A percentile compares a stretch with the other conserved stretches of the same genome.
Evolutionary conservation across 2,329 filamentous ascomycete genomes (phyloP).

Genomic region (Zalaria sp.): DNA sequence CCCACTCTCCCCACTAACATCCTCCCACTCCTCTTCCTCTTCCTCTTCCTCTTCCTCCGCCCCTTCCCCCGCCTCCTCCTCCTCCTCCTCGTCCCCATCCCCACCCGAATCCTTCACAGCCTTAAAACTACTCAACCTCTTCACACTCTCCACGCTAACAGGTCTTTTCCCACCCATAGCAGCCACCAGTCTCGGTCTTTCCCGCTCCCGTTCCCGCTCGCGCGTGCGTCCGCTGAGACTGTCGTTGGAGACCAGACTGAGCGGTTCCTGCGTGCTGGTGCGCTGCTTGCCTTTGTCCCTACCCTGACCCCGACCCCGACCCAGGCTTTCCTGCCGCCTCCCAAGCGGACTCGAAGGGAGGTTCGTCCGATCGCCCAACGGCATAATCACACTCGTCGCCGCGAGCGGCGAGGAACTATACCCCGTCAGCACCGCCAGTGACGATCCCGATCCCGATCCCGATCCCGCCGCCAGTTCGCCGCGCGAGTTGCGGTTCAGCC

Average conservation of each 20-base stretch:
- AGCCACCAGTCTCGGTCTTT: constrained; percentile 7
- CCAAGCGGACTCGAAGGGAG: constrained; percentile 11
- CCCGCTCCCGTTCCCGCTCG: too few relatives aligned
- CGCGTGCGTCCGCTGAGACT: constrained; percentile 17
- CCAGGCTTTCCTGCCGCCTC: constrained; percentile 2
- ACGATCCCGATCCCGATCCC: too few relatives aligned
- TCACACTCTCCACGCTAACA: constrained; percentile 4
- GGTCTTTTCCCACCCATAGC: constrained; percentile 7
- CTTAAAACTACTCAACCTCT: constrained; percentile 14
- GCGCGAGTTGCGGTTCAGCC: constrained; percentile 6
- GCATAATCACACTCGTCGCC: background rate
- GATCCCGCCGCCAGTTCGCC: constrained; percentile 8
- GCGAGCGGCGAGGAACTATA: background rate
- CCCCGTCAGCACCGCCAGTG: background rate
- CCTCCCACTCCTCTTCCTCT: constrained; percentile 6
- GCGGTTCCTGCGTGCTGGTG: constrained; percentile 11
- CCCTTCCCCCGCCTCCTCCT: constrained; percentile 9
- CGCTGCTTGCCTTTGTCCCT: constrained; percentile 1
- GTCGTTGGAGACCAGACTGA: constrained; percentile 14
- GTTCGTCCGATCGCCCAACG: constrained; percentile 3
- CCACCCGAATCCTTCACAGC: constrained; percentile 10
- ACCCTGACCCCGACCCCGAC: background rate
- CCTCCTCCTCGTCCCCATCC: constrained; percentile 8
- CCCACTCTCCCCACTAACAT: constrained; percentile 7
- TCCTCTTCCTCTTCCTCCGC: constrained; percentile 7